Evolutionary conservation across 352 stramenopile genomes (phyloP), one percentile per base, ranked within the genome.

Genomic region (Globisporangium ultimum): DNA sequence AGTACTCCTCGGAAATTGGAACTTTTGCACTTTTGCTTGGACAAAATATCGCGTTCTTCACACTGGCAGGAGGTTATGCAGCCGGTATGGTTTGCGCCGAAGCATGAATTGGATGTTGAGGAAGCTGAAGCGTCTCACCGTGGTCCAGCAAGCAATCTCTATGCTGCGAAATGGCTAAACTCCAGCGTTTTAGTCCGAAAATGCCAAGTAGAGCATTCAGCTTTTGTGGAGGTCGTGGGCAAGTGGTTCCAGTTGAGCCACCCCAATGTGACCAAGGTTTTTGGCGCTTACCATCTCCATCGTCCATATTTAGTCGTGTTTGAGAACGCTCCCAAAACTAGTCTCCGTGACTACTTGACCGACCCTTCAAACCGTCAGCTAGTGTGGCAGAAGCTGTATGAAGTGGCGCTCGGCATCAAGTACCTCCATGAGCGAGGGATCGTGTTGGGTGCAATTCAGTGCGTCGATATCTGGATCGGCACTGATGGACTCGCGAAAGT

Each of bases 351-450:
- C 7, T 21, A 50, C 12, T 41, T 41, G 36, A 12, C 36, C 10
- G 21, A 50, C 8, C 45, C n/a, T n/a, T n/a, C n/a, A n/a, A n/a
- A 50, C 15, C n/a, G 21, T 21, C 45, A 50, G 8, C 45, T 28
- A 17, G 45, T 50, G n/a, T 50, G 45, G 45, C 45, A 50, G 14
- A 50, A 50, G 45, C 45, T 50, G 45, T 50, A 50, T 28, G 45
- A 50, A 28, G 45, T 28, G n/a, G 45, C 45, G n/a, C 45, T 50
- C n/a, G 45, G 45, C 9, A 7, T 50, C n/a, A 21, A 50, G 45
- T 50, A 50, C 21, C 45, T 50, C n/a, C 45, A 50, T 50, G 45
- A 50, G 45, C 45, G 45, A 28, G 45, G 45, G 21, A 50, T 50
- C 8, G 21, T 50, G 6, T 28, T 28, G n/a, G 45, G 45, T 14